Base-by-base conservation (phyloP, 2,329 filamentous ascomycete species). In the Fusarium zealandicum region DNA sequence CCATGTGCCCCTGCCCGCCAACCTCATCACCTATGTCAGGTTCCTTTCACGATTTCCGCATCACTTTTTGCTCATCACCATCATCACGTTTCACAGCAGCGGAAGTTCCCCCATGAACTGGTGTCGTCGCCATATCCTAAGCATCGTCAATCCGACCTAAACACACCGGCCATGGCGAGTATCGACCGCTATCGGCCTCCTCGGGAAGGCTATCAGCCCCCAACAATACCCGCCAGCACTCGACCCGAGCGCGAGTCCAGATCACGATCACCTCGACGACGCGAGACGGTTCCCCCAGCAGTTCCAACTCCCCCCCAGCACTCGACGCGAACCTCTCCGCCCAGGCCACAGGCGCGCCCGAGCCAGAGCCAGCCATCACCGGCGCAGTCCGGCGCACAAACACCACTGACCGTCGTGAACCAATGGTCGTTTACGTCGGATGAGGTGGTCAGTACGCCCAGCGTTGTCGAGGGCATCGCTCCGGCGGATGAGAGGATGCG, bases 351-450 rank as follows among this genome's bases (percentile, higher is more conserved):
- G 41, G 76, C 73, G 46, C 75, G 72, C 52, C 72, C 74, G 37
- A 73, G 72, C 64, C 75, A 76, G 45, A 73, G 73, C 13, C 22
- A 25, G 22, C 22, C 22, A 25, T 80, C 80, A 18, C 78, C 80
- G 11, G 65, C 72, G 33, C 74, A 68, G 22, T 74, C 75, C 6
- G 68, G 69, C 25, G 72, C 76, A 22, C 73, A 76, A 57, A 72
- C 72, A 41, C 70, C 75, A 2, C 57, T 72, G 10, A 60, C 72
- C 36, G 61, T 69, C 33, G 73, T 75, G 42, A 82, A 79, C 58
- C 93, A 98, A 80, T 99, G 95, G 95, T 82, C 91, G 49, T 98
- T 97, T 72, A 90, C 88, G 12, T 82, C 90, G 38, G 87, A 91
- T 40, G 95, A 99, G 75, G 82, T 96, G 20, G 77, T 85, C 46